phyloP scores from a whole-genome alignment of 495 filamentous ascomycete genomes.

The Xylaria longipes region DNA sequence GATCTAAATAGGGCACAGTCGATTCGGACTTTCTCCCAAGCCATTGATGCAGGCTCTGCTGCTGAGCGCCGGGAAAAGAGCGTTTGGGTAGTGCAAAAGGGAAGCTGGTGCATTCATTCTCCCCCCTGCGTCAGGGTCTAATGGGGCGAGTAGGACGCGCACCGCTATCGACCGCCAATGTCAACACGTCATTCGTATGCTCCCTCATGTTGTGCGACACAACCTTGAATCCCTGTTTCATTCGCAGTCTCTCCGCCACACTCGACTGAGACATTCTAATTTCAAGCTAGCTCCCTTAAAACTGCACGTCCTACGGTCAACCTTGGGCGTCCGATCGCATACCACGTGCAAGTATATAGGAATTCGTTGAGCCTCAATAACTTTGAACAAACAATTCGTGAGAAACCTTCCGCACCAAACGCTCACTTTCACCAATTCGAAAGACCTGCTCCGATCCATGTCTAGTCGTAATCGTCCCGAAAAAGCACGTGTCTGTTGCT shows the following conservation, averaged over 20 bases:
- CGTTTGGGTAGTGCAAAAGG: background rate
- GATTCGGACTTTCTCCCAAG: background rate
- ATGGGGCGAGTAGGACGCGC: background rate
- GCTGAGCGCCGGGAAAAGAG: background rate
- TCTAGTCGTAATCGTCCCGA: background rate
- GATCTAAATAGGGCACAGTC: background rate
- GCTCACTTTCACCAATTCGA: background rate
- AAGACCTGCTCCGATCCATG: background rate
- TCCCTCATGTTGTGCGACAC: background rate
- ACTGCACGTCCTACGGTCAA: background rate
- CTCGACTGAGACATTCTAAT: background rate
- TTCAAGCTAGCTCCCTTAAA: no score
- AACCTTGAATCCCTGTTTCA: background rate
- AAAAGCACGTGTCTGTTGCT: background rate
- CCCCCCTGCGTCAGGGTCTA: background rate
- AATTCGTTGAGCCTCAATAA: background rate
- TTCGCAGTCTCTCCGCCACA: background rate
- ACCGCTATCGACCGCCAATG: background rate
- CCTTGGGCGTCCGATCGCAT: background rate
- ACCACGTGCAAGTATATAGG: background rate
- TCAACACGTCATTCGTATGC: background rate
- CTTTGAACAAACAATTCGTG: background rate
- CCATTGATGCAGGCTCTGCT: background rate
- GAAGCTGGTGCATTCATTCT: background rate
- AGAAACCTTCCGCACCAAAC: background rate